Conservation (phyloP, 441 rosid species). For the Pelargonium myrrhifolium region DNA sequence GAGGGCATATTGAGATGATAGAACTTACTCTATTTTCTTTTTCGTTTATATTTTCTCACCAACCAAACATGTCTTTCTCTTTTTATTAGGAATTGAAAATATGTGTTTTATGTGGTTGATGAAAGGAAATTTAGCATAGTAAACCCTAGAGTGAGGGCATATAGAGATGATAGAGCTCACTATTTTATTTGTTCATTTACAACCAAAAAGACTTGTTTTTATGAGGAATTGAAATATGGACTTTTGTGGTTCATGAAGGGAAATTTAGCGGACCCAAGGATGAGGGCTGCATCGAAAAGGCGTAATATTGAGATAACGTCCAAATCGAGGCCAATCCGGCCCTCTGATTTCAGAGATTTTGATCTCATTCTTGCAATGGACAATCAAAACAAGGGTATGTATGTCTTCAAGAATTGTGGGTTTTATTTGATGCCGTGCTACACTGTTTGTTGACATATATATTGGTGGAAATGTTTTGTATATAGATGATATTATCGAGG, state of each 20-base stretch:
- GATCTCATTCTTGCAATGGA: conserved; percentile 92
- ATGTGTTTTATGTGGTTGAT: not conserved
- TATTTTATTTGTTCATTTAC: not conserved
- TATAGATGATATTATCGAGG: conserved; percentile 68
- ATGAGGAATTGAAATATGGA: not conserved
- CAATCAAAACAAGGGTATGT: conserved; percentile 54
- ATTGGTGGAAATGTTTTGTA: conserved; percentile 4
- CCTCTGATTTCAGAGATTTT: conserved; percentile 73
- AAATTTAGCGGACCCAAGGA: conserved; percentile 82
- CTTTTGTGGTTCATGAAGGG: conserved; percentile 40
- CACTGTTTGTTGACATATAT: no score
- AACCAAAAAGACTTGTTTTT: not conserved
- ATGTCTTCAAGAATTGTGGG: conserved; percentile 4
- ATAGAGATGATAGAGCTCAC: not conserved
- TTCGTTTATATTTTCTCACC: not conserved
- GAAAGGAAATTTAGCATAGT: not conserved
- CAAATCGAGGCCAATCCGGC: conserved; percentile 66
- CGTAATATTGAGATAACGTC: conserved; percentile 87
- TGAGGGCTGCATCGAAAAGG: conserved; percentile 73
- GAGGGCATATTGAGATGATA: no score
- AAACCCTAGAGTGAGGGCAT: conserved; percentile 3
- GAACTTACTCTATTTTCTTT: no score
- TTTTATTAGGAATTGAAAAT: not conserved
- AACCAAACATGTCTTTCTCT: not conserved
- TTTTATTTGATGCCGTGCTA: not conserved